phyloP scores from a whole-genome alignment of 495 filamentous ascomycete genomes.

The Xeromyces bisporus region DNA sequence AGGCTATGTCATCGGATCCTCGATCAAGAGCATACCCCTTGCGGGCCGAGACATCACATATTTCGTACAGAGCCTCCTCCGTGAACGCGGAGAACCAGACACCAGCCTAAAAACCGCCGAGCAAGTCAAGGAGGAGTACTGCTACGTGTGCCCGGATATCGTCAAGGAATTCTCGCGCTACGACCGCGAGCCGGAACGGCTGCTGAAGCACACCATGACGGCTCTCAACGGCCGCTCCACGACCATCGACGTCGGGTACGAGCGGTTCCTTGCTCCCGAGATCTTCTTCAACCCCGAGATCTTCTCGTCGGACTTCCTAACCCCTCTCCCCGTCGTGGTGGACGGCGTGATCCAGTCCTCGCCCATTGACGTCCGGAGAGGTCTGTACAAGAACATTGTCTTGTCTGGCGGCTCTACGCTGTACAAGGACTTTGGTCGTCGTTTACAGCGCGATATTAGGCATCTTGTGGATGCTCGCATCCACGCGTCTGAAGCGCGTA shows the following conservation, averaged over 20 bases:
- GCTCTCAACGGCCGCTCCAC: constrained; percentile 76
- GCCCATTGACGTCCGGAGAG: constrained; percentile 90
- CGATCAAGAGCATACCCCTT: constrained; percentile 96
- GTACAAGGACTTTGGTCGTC: constrained; percentile 92
- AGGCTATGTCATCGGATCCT: constrained; percentile 96
- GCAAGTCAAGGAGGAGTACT: constrained; percentile 94
- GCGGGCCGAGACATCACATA: constrained; percentile 96
- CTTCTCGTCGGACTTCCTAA: constrained; percentile 95
- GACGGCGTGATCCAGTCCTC: constrained; percentile 94
- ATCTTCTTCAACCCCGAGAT: constrained; percentile 99
- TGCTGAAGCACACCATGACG: constrained; percentile 72
- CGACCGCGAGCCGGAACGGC: constrained; percentile 78
- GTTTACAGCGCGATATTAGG: constrained; percentile 90
- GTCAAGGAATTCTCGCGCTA: constrained; percentile 92
- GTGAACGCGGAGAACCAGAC: constrained; percentile 91
- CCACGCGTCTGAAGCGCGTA: constrained; percentile 75
- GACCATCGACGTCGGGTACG: constrained; percentile 86
- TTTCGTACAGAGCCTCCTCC: constrained; percentile 88
- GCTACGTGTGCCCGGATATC: constrained; percentile 95
- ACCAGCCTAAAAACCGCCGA: constrained; percentile 94
- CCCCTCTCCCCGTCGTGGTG: constrained; percentile 81
- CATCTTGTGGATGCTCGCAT: constrained; percentile 87
- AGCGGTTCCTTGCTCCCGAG: constrained; percentile 93
- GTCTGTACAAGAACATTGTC: constrained; percentile 99
- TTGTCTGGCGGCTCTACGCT: constrained; percentile 90